These are phyloP conservation scores for Metarhizium brunneum DNA, from an alignment of 2,329 filamentous ascomycete genomes.

Conservation along the genomic window DNA sequence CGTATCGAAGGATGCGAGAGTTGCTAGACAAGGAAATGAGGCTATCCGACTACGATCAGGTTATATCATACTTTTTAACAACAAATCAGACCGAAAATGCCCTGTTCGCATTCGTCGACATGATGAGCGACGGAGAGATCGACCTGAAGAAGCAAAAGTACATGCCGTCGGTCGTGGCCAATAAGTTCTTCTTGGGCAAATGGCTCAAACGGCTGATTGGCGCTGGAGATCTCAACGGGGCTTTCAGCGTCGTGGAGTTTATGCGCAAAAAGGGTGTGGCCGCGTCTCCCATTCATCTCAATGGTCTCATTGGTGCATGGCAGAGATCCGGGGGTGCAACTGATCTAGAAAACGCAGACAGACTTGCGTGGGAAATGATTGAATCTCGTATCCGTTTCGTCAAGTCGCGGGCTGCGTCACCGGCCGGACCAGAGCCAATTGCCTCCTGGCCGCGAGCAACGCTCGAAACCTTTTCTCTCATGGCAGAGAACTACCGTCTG, in stretches of 20 bases:
- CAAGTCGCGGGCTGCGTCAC: slow-evolving; percentile 28
- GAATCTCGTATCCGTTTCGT: slow-evolving; percentile 56
- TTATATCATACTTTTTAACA: slow-evolving; percentile 62
- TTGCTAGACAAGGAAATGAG: slow-evolving; percentile 51
- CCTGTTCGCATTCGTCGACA: slow-evolving; percentile 73
- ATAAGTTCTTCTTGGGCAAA: slow-evolving; percentile 77
- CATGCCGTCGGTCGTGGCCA: slow-evolving; percentile 44
- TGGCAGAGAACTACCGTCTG: slow-evolving; percentile 63
- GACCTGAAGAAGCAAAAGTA: slow-evolving; percentile 34
- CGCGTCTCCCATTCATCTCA: slow-evolving; percentile 67
- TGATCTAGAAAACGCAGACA: slow-evolving; percentile 53
- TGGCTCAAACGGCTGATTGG: slow-evolving; percentile 82
- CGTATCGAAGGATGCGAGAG: slow-evolving; percentile 56
- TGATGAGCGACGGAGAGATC: slow-evolving; percentile 62
- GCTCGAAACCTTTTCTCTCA: slow-evolving; percentile 67
- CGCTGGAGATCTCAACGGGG: slow-evolving; percentile 60
- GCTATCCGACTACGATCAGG: slow-evolving; percentile 67
- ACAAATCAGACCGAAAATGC: slow-evolving; percentile 57
- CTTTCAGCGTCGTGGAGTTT: slow-evolving; percentile 61
- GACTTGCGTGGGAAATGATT: slow-evolving; percentile 70
- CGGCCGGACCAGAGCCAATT: slow-evolving; percentile 1
- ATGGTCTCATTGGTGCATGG: slow-evolving; percentile 74
- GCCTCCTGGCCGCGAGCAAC: slow-evolving; percentile 46
- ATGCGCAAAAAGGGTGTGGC: slow-evolving; percentile 62
- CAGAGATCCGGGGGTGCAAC: slow-evolving; percentile 51